Evolutionary conservation across 306 rosid genomes (phyloP).

Genomic region (Trifolium fragiferum): DNA sequence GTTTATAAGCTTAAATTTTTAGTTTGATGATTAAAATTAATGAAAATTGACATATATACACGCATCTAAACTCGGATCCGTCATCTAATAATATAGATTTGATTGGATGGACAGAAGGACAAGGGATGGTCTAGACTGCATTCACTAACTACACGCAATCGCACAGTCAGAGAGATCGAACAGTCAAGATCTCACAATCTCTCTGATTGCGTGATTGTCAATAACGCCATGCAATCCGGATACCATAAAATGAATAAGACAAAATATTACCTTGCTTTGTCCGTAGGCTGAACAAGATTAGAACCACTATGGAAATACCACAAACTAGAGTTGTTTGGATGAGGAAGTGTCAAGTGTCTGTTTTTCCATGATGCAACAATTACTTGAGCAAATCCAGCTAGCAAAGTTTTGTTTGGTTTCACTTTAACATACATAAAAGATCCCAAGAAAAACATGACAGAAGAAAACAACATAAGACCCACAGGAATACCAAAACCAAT

Average conservation of each 20-base stretch:
- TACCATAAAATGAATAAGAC: background rate
- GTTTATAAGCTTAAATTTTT: too few relatives aligned
- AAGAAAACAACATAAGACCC: slow-evolving; percentile 68
- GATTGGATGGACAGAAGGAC: background rate
- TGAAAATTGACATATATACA: too few relatives aligned
- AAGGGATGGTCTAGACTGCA: background rate
- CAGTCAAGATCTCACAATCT: too few relatives aligned
- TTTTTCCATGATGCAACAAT: slow-evolving; percentile 69
- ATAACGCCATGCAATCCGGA: background rate
- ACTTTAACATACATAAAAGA: slow-evolving; percentile 53
- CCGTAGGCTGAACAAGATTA: slow-evolving; percentile 62
- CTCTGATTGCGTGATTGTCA: too few relatives aligned
- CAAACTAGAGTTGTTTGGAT: slow-evolving; percentile 46
- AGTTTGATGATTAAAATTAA: too few relatives aligned
- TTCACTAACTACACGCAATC: too few relatives aligned
- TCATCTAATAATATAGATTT: background rate
- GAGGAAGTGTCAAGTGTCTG: slow-evolving; percentile 55
- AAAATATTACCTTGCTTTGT: slow-evolving; percentile 57
- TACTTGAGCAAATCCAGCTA: slow-evolving; percentile 60
- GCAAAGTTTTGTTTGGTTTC: slow-evolving; percentile 60
- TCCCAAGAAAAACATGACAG: slow-evolving; percentile 66
- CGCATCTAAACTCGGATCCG: too few relatives aligned
- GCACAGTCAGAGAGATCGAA: too few relatives aligned
- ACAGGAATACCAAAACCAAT: slow-evolving; percentile 74
- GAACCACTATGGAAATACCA: slow-evolving; percentile 65